A percentile compares a stretch with the other conserved stretches of the same genome.
phyloP scores from a whole-genome alignment of 2,329 filamentous ascomycete genomes.

The Scolecobasidium constrictum region DNA sequence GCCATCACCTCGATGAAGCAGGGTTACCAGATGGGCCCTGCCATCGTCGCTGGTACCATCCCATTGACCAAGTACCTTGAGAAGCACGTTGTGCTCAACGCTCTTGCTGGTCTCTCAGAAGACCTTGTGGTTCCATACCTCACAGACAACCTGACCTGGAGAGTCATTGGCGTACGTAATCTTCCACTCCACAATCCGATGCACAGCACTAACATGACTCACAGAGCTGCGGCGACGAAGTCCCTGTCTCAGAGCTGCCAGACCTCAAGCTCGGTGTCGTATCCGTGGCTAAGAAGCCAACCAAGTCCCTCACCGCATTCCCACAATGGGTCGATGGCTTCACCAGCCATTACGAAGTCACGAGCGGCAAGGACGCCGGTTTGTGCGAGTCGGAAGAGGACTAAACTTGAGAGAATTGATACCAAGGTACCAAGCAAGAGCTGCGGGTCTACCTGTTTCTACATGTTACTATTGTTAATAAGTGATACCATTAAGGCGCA shows the following conservation, averaged over 20 bases:
- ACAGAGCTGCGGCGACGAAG: conserved; percentile 25
- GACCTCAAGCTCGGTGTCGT: conserved; percentile 30
- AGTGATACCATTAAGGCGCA: conserved; percentile 1
- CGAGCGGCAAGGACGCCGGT: conserved; percentile 16
- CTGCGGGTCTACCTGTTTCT: no score
- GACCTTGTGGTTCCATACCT: conserved; percentile 20
- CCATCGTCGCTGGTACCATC: conserved; percentile 26
- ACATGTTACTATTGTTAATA: no score
- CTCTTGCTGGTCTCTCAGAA: conserved; percentile 20
- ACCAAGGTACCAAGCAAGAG: no score
- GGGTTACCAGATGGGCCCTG: conserved; percentile 5
- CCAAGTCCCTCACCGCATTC: conserved; percentile 22
- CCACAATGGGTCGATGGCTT: conserved; percentile 24
- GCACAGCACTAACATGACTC: background rate
- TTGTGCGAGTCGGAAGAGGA: background rate
- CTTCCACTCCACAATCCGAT: background rate
- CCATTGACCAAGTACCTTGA: conserved; percentile 34
- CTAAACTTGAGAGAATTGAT: background rate
- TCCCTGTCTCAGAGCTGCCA: conserved; percentile 21
- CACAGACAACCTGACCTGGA: conserved; percentile 22
- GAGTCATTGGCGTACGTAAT: conserved; percentile 14
- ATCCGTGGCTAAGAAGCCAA: conserved; percentile 26
- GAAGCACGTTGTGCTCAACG: conserved; percentile 19
- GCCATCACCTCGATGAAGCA: conserved; percentile 31
- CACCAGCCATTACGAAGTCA: conserved; percentile 17